Base-by-base conservation (phyloP, 148 eudicot genomes). In the Agrostemma githago region DNA sequence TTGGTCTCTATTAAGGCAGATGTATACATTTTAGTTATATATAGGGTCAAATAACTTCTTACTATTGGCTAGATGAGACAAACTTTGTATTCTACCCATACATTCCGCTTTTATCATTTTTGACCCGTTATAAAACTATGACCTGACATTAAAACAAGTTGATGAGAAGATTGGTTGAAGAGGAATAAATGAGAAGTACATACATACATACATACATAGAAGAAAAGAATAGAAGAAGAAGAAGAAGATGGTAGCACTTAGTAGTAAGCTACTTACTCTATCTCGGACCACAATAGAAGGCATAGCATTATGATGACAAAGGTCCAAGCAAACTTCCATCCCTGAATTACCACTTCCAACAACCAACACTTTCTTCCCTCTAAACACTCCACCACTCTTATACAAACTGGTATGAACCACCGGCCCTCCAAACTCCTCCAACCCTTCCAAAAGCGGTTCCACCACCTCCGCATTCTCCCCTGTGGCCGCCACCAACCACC, bases 311-410 rank as follows among this genome's bases (percentile, higher is more conserved):
- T 89, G 84, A 72, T 90, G 83, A 48, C 88, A 89, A 66, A 93
- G 96, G 86, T 93, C 98, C 83, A 90, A 87, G 34, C 96, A 86
- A 39, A 93, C 90, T 73, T 93, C 98, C 98, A 93, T 90, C 5
- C 98, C 98, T 0, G 96, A 89, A 75, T 93, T 93, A 53, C 98
- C 98, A 84, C 98, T 86, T 0, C 98, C 98, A 20, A 93, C 96
- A 41, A 93, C 98, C 67, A 90, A 80, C 68, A 93, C 93, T 48
- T 71, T 83, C 74, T 90, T 85, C 67, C 88, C 92, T 68, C 78
- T 56, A 79, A 83, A 93, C 48, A 3, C 79, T 8, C 82, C 85
- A 0, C 96, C 98, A 64, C 86, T 85, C 74, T 85, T 88, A 40
- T 90, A 93, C 80, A 61, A 75, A 60, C 96, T 80, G 20, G 96